phyloP scores from a whole-genome alignment of 2,329 filamentous ascomycete genomes.

The Sordariomycetes sp. region DNA sequence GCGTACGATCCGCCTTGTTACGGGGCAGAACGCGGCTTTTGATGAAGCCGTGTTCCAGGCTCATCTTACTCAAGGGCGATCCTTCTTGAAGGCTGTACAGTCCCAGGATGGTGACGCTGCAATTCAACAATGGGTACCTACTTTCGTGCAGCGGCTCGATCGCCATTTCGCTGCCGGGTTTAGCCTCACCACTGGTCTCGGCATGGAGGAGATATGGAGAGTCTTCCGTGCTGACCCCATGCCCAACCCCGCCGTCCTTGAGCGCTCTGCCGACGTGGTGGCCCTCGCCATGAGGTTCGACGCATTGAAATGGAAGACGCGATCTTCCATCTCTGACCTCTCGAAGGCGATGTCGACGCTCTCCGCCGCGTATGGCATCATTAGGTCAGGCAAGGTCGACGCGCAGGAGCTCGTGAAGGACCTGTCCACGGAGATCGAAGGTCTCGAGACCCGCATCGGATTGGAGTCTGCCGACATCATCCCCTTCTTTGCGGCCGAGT shows the following conservation, averaged over 20 bases:
- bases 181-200: constrained; percentile 59
- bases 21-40: constrained; percentile 23
- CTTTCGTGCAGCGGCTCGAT: constrained; percentile 28
- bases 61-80: constrained; percentile 38
- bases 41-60: constrained; percentile 53
- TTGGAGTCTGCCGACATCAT: constrained; percentile 23
- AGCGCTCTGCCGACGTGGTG: constrained; percentile 36
- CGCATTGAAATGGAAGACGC: constrained; percentile 42
- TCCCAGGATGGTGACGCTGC: neutral
- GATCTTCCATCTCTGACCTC: constrained; percentile 36
- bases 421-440: constrained; percentile 35
- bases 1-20: constrained; percentile 35
- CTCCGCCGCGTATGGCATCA: constrained; percentile 39
- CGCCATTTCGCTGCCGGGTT: constrained; percentile 56
- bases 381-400: constrained; percentile 26
- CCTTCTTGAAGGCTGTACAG: constrained; percentile 20
- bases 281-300: constrained; percentile 47
- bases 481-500: constrained; percentile 40
- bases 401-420: constrained; percentile 33
- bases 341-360: constrained; percentile 39
- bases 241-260: constrained; percentile 27
- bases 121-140: constrained; percentile 19
- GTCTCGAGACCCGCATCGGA: constrained; percentile 32
- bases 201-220: constrained; percentile 72
- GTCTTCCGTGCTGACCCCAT: constrained; percentile 51